Base-by-base conservation (phyloP, 163 green algal genomes). In the Scenedesmus sp. region DNA sequence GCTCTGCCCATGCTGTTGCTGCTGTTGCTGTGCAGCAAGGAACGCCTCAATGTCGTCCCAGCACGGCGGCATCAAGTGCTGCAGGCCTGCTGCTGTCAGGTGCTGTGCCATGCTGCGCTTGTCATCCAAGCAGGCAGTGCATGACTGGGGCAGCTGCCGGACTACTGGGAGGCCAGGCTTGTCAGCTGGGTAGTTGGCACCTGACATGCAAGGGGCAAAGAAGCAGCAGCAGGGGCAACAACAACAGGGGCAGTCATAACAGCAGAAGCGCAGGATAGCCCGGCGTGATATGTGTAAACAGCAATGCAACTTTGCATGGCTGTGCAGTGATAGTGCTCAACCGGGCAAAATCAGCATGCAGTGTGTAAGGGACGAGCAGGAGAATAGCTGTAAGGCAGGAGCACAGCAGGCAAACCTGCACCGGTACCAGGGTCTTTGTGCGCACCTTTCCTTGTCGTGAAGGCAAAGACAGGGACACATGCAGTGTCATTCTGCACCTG, bases 21-120 rank as follows among this genome's bases (percentile, higher is more conserved):
- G 1, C 65, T 76, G 59, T 10, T 72, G 59, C 59, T 72, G 65
- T 76, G 26, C 65, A 15, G 81, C 44, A 35, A 73, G 46, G 22
- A 42, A 86, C 7, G 26, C 46, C 20, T 70, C 46, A 26, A 86
- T 35, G 4, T 16, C 46, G 35, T 70, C 30, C 81, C 81, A 86
- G 81, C 81, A 35, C 10, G 49, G 30, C 46, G 81, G 81, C 46
- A 86, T 51, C 44, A 86, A 35, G 3, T 87, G 53, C 51, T 76
- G 51, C 51, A 35, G 40, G 18, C 51, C 53, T 78, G 82, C 82
- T 42, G 82, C 35, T 35, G 22, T 40, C 18, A 87, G 16, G 35
- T 87, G 53, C 51, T 87, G 82, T 7, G 68, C 49, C 82, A 87
- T 49, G 30, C n/a, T 49, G n/a, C 82, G 53, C 22, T 87, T 87